Conservation (phyloP, 345 rosid species). For the Acer yangbiense region DNA sequence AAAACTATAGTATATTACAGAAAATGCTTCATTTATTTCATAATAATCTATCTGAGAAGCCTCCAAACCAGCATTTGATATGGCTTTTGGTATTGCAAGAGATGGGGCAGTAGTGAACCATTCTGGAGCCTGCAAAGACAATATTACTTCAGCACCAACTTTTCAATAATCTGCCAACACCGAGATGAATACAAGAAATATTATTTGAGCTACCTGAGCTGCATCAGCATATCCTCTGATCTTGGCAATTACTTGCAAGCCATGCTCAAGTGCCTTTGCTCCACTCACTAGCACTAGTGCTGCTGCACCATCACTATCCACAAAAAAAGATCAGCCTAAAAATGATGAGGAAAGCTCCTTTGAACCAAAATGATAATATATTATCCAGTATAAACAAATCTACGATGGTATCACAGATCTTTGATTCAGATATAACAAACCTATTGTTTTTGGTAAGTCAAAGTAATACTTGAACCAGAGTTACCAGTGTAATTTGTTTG, state of each 20-base stretch:
- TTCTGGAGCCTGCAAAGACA: conserved; percentile 70
- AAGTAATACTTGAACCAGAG: neutral
- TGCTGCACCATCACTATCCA: conserved; percentile 94
- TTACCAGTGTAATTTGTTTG: neutral
- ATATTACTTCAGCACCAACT: conserved; percentile 22
- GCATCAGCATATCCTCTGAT: conserved; percentile 90
- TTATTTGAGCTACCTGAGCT: conserved; percentile 62
- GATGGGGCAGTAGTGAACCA: conserved; percentile 88
- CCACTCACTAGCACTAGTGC: conserved; percentile 92
- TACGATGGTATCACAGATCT: neutral
- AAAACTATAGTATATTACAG: conserved; percentile 50
- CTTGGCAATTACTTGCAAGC: conserved; percentile 80
- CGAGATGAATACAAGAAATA: neutral
- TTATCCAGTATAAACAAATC: neutral
- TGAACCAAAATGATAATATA: neutral
- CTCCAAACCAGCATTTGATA: conserved; percentile 72
- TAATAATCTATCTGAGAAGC: conserved; percentile 88
- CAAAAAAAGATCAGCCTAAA: conserved; percentile 10
- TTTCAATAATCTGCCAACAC: conserved; percentile 2
- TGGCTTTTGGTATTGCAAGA: conserved; percentile 91
- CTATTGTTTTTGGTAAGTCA: neutral
- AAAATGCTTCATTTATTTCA: conserved; percentile 95
- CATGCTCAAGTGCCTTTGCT: conserved; percentile 73
- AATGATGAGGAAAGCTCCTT: neutral
- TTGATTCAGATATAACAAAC: neutral